phyloP scores from a whole-genome alignment of 257 asterid species.

The Eucommia ulmoides region DNA sequence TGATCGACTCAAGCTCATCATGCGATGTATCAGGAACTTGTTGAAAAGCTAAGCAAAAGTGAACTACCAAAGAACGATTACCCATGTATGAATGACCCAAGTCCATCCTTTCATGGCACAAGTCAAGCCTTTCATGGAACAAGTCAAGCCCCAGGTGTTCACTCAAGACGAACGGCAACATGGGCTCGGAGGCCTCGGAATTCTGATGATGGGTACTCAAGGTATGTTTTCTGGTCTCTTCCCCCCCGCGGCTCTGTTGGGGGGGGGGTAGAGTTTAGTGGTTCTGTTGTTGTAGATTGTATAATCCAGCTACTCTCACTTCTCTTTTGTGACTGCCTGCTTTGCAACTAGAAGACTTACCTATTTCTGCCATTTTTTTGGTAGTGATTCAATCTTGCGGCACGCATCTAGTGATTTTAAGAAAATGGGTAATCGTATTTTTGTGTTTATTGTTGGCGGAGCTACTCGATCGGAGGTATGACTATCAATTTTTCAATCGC shows the following conservation, averaged over 20 bases:
- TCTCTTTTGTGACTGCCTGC: not conserved
- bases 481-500: not conserved
- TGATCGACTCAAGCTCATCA: conserved; percentile 7
- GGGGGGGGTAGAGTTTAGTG: too few species aligned
- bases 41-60: conserved; percentile 76
- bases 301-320: not conserved
- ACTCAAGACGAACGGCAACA: conserved; percentile 81
- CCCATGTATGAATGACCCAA: conserved; percentile 96
- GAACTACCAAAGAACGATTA: conserved; percentile 78
- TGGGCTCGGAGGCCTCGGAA: conserved; percentile 98
- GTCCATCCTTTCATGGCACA: conserved; percentile 71
- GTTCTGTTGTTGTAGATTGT: not conserved
- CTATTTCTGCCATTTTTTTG: conserved; percentile 13
- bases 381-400: conserved; percentile 81
- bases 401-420: conserved; percentile 92
- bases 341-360: not conserved
- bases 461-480: conserved; percentile 97
- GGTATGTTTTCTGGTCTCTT: conserved; percentile 28
- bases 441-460: conserved; percentile 95
- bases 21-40: conserved; percentile 57
- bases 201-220: conserved; percentile 97
- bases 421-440: conserved; percentile 95
- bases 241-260: not conserved
- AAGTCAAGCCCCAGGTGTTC: conserved; percentile 53
- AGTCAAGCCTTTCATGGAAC: conserved; percentile 44